Evolutionary conservation across 176 grass and related monocot species (phyloP), one percentile per base, ranked within the genome.

Genomic region (Alloteropsis semialata): DNA sequence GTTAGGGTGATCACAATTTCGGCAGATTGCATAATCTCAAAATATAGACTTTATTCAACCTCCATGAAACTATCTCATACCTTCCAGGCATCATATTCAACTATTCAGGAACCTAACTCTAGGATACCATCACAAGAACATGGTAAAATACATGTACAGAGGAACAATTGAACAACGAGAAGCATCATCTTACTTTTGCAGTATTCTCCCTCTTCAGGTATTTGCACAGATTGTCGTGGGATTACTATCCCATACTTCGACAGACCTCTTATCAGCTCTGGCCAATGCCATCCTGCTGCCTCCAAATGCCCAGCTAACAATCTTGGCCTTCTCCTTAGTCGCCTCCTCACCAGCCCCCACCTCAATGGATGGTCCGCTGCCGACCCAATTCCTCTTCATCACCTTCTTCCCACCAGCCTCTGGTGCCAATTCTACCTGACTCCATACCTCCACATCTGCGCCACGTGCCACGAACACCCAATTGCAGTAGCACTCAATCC

Each of bases 211-310:
- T 41, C 15, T 85, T 85, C 25, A 76, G 5, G 48, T 28, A 16
- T 84, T 84, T 60, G 28, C 43, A 10, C 42, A 36, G 22, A 76
- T 76, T 60, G 64, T 37, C 0, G 63, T n/a, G 0, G 30, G 11
- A 75, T 51, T 43, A 69, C 85, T 96, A 87, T 96, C 92, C 96
- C 93, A 98, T 17, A 98, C 83, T 56, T 98, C 91, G 2, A 96
- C 82, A 16, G 84, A 90, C 37, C 64, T 45, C 34, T 95, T 66
- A 30, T 88, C 91, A 46, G 74, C 82, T 86, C 93, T 93, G 3
- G 49, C 62, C 56, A 98, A 73, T 65, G 87, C 87, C 96, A 98
- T 96, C 85, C 93, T 93, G 79, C 84, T 98, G 54, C 96, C 96
- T 51, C 89, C 89, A 29, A 93, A 93, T 3, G 87, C 87, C 87